phyloP scores from a whole-genome alignment of 345 rosid genomes.

The Barbarea vulgaris region DNA sequence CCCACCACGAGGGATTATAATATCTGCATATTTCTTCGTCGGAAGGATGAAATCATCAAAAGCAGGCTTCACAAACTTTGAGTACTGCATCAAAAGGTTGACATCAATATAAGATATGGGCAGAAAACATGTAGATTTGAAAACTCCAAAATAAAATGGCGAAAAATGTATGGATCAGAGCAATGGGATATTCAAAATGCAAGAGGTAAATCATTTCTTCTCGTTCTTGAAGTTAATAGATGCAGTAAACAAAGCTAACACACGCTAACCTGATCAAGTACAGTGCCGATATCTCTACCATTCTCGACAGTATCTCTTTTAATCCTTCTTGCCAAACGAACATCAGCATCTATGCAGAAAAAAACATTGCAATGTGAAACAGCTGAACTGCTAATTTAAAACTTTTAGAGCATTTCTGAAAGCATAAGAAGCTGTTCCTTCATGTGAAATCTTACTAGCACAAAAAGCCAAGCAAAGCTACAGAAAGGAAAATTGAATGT shows the following conservation, averaged over 20 bases:
- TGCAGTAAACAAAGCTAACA: constrained; percentile 11
- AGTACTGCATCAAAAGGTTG: constrained; percentile 70
- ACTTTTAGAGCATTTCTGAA: background rate
- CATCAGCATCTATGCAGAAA: constrained; percentile 97
- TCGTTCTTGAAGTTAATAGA: constrained; percentile 4
- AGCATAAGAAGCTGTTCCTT: constrained; percentile 13
- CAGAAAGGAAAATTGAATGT: background rate
- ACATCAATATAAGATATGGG: constrained; percentile 1
- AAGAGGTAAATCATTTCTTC: background rate
- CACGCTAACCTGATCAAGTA: constrained; percentile 89
- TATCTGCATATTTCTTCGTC: constrained; percentile 98
- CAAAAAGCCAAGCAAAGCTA: background rate
- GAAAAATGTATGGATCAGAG: background rate
- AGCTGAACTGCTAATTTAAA: constrained; percentile 12
- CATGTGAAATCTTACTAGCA: constrained; percentile 1
- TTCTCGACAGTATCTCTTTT: constrained; percentile 88
- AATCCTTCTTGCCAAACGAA: constrained; percentile 96
- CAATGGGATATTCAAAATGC: background rate
- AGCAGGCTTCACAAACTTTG: constrained; percentile 98
- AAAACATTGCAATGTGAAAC: constrained; percentile 30
- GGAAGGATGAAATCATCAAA: constrained; percentile 99
- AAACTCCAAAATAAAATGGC: background rate
- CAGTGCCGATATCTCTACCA: constrained; percentile 82
- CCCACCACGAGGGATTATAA: constrained; percentile 99
- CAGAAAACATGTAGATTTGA: background rate